phyloP scores from a whole-genome alignment of 306 rosid genomes.

The Chamaecrista fasciculata region DNA sequence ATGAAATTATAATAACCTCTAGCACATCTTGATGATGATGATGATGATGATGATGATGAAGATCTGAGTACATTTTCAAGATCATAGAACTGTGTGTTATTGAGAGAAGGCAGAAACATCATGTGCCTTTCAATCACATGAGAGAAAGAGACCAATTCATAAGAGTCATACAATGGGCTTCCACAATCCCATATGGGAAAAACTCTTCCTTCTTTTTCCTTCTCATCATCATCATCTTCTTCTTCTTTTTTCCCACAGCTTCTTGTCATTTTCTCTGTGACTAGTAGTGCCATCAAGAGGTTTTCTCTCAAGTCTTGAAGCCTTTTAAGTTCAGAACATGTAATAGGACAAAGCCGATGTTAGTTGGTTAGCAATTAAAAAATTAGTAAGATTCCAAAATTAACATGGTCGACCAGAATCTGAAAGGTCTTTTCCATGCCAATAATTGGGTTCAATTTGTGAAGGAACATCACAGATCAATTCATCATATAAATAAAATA shows the following conservation, averaged over 20 bases:
- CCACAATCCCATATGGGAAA: constrained; percentile 81
- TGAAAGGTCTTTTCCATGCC: not conserved
- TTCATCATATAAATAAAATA: constrained; percentile 32
- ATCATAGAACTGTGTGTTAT: constrained; percentile 27
- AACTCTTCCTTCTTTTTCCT: constrained; percentile 21
- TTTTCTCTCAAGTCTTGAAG: not conserved
- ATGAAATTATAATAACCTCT: constrained; percentile 37
- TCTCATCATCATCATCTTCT: not conserved
- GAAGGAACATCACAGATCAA: constrained; percentile 47
- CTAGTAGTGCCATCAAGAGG: not conserved
- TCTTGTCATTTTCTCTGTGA: constrained; percentile 33
- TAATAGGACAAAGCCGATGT: not conserved
- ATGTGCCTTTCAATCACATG: constrained; percentile 70
- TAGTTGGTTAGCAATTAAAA: not conserved
- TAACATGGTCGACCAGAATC: constrained; percentile 25
- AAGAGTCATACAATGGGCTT: constrained; percentile 76
- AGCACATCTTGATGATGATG: not conserved
- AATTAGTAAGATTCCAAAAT: constrained; percentile 28
- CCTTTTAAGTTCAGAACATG: constrained; percentile 1
- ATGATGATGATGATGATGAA: not conserved
- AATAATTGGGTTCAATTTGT: constrained; percentile 27
- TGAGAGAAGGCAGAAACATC: constrained; percentile 47
- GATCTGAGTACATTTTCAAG: not conserved
- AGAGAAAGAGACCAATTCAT: constrained; percentile 59
- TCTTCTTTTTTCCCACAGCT: constrained; percentile 13